These are phyloP conservation scores for Blastobotrys persicus DNA, from an alignment of 1,139 yeast species.

Conservation along the genomic window DNA sequence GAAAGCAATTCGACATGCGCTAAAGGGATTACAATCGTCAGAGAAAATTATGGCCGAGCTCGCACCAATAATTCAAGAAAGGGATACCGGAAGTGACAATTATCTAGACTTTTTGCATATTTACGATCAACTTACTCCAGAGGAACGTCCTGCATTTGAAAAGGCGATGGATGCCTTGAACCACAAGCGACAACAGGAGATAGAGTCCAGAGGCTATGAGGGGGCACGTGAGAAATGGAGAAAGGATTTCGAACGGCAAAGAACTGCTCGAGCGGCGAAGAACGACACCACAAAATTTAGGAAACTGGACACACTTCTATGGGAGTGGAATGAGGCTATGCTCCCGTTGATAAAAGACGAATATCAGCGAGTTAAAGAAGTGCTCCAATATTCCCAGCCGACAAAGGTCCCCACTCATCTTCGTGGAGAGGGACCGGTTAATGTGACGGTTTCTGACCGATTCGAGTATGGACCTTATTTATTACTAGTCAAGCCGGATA, in stretches of 20 bases:
- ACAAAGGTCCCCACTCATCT: slow-evolving; percentile 21
- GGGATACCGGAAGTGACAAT: slow-evolving; percentile 40
- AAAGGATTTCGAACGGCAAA: slow-evolving; percentile 58
- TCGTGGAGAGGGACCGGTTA: slow-evolving; percentile 19
- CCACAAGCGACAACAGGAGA: slow-evolving; percentile 65
- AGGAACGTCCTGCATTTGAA: slow-evolving; percentile 58
- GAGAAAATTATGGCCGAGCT: slow-evolving; percentile 24
- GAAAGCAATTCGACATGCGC: slow-evolving; percentile 74
- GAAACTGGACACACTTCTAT: slow-evolving; percentile 67
- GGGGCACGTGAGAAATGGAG: slow-evolving; percentile 90
- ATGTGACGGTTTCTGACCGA: slow-evolving; percentile 46
- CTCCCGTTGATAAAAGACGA: slow-evolving; percentile 68
- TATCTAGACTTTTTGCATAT: slow-evolving; percentile 65
- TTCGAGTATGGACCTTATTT: slow-evolving; percentile 77
- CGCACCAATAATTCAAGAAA: slow-evolving; percentile 35
- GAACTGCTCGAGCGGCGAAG: background rate
- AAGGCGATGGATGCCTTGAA: slow-evolving; percentile 65
- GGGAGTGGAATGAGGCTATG: slow-evolving; percentile 73
- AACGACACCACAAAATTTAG: slow-evolving; percentile 44
- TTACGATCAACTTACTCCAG: slow-evolving; percentile 47
- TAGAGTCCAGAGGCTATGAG: slow-evolving; percentile 77
- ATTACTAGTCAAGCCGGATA: slow-evolving; percentile 67
- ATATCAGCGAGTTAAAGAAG: slow-evolving; percentile 40
- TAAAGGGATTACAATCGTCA: slow-evolving; percentile 54
- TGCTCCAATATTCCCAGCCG: slow-evolving; percentile 25